These are phyloP conservation scores for Xylariaceae sp. DNA, from an alignment of 2,329 filamentous ascomycete genomes.

Conservation along the genomic window DNA sequence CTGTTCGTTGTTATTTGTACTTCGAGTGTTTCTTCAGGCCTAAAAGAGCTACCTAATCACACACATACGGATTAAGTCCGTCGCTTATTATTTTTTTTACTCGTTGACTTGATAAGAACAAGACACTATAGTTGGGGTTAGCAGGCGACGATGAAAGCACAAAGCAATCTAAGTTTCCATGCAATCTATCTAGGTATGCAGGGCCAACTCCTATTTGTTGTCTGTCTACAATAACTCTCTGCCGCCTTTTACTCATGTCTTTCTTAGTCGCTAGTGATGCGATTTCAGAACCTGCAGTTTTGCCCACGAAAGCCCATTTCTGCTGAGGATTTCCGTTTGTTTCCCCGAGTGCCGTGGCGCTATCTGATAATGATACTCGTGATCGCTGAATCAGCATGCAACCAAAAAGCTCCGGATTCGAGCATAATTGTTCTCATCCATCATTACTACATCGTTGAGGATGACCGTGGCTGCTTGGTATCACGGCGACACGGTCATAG, in stretches of 20 bases:
- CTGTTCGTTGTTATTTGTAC: no score
- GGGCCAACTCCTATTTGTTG: background rate
- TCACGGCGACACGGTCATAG: conserved; percentile 7
- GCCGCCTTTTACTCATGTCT: background rate
- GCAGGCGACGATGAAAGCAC: background rate
- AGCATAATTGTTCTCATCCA: conserved; percentile 8
- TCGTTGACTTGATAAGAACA: no score
- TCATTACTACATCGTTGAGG: conserved; percentile 16
- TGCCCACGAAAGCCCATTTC: background rate
- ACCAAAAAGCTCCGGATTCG: conserved; percentile 13
- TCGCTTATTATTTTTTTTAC: no score
- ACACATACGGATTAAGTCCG: no score
- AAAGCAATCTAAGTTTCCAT: conserved; percentile 1
- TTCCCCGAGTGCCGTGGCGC: background rate
- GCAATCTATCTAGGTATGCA: conserved; percentile 6
- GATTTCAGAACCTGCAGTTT: no score
- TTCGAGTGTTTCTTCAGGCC: no score
- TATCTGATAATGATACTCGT: background rate
- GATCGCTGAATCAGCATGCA: conserved; percentile 7
- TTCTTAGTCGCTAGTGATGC: background rate
- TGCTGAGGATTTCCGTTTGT: background rate
- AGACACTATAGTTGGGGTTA: no score
- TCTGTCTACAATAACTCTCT: background rate
- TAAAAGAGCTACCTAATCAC: no score
- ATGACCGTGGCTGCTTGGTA: conserved; percentile 2